Conservation (phyloP, 2,329 filamentous ascomycete genomes). For the Aspergillus pseudoglaucus region DNA sequence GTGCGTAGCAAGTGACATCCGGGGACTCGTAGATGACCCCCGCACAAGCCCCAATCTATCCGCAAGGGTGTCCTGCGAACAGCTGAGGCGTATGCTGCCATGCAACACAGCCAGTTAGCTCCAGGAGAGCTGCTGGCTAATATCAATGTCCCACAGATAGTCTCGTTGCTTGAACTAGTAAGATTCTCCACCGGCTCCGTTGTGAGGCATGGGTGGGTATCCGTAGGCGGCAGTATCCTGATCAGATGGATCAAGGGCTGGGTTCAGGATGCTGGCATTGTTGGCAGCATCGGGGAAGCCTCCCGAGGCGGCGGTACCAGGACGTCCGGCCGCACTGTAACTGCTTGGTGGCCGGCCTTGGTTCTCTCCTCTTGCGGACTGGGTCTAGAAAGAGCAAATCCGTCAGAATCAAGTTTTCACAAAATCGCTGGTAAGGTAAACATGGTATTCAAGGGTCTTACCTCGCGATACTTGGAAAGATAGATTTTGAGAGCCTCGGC, state of each 20-base stretch:
- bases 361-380: conserved; percentile 66
- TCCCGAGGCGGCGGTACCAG: conserved; percentile 22
- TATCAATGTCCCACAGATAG: conserved; percentile 5
- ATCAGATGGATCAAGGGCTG: conserved; percentile 39
- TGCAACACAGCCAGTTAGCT: background rate
- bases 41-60: conserved; percentile 2
- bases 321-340: conserved; percentile 29
- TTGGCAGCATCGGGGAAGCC: conserved; percentile 36
- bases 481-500: conserved; percentile 97
- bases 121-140: background rate
- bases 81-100: background rate
- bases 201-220: conserved; percentile 43
- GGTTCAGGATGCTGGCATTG: conserved; percentile 40
- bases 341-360: conserved; percentile 52
- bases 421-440: background rate
- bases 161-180: conserved; percentile 24
- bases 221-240: conserved; percentile 40
- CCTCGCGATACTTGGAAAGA: conserved; percentile 93
- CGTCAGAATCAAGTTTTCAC: conserved; percentile 45
- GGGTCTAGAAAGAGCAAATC: conserved; percentile 54
- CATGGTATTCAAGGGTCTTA: conserved; percentile 49
- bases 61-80: background rate
- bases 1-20: conserved; percentile 8
- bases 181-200: conserved; percentile 41
- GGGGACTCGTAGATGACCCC: conserved; percentile 3